Conservation (phyloP, 2,329 filamentous ascomycete species). For the Microascus cirrosus region DNA sequence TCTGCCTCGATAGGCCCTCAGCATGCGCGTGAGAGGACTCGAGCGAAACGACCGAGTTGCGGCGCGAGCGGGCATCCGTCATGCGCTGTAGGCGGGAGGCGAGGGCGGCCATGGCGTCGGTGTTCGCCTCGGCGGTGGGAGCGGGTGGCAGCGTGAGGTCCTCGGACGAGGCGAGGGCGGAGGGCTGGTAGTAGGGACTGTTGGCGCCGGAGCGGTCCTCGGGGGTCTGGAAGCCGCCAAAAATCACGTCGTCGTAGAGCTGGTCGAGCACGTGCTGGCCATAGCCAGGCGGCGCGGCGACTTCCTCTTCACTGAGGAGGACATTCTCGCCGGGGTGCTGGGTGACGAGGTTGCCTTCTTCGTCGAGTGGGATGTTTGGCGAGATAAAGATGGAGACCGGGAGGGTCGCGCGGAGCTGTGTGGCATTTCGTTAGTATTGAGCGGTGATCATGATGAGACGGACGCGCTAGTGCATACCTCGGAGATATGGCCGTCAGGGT, state of each 20-base stretch:
- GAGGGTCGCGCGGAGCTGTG: conserved; percentile 71
- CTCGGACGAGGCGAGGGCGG: conserved; percentile 68
- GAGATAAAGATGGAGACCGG: conserved; percentile 93
- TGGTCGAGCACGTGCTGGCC: conserved; percentile 83
- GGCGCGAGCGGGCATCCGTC: conserved; percentile 34
- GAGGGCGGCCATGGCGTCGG: conserved; percentile 32
- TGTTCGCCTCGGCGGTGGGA: background rate
- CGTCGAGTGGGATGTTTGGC: conserved; percentile 79
- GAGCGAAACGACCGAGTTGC: conserved; percentile 18
- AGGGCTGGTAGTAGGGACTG: conserved; percentile 65
- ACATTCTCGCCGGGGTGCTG: conserved; percentile 22
- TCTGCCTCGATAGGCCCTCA: background rate
- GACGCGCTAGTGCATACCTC: conserved; percentile 46
- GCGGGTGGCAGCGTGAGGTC: conserved; percentile 40
- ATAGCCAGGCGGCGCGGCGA: conserved; percentile 79
- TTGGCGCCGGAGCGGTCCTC: conserved; percentile 60
- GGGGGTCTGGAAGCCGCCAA: conserved; percentile 69
- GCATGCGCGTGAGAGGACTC: conserved; percentile 5
- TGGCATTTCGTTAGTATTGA: conserved; percentile 6
- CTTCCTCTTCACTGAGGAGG: conserved; percentile 22
- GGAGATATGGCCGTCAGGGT: conserved; percentile 83
- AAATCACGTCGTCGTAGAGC: conserved; percentile 79
- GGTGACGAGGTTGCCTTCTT: conserved; percentile 66
- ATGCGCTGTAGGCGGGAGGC: conserved; percentile 63
- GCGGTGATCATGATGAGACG: background rate